A percentile compares a stretch with the other conserved stretches of the same genome.
Conservation (phyloP, 371 early-diverging fungal species). For the Lichtheimia corymbifera region DNA sequence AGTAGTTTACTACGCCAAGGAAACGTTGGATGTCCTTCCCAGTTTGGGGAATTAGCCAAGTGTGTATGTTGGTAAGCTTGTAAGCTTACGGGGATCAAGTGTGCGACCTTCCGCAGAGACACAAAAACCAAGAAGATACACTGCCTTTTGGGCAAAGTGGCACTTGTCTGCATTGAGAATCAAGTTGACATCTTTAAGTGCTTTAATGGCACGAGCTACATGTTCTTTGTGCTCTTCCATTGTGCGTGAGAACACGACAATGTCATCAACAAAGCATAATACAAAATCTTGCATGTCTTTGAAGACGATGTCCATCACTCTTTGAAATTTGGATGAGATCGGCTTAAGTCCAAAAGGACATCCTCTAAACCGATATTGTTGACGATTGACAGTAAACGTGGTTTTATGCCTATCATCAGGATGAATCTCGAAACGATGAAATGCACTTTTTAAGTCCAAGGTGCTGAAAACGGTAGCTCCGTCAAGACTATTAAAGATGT, state of each 20-base stretch:
- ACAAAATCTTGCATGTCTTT: neutral
- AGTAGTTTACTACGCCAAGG: constrained; percentile 31
- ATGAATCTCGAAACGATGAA: neutral
- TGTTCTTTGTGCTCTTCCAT: constrained; percentile 13
- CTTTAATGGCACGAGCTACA: constrained; percentile 10
- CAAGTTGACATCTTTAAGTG: constrained; percentile 17
- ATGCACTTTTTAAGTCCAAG: constrained; percentile 5
- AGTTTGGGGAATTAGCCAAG: constrained; percentile 15
- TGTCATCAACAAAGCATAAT: constrained; percentile 18
- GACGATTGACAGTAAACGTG: neutral
- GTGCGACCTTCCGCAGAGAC: constrained; percentile 13
- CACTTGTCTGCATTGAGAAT: constrained; percentile 27
- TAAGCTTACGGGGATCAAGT: constrained; percentile 20
- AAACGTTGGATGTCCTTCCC: constrained; percentile 26
- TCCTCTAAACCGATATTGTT: neutral
- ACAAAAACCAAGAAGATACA: constrained; percentile 23
- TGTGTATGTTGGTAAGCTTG: constrained; percentile 19
- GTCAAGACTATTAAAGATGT: neutral
- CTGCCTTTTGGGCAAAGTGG: constrained; percentile 16
- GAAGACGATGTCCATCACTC: neutral
- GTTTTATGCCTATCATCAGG: constrained; percentile 1
- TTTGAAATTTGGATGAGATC: neutral
- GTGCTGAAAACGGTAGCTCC: neutral
- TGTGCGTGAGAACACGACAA: constrained; percentile 1
- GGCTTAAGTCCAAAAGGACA: neutral